Base-by-base conservation (phyloP, 176 grass and related monocot species). In the Oryza glaberrima region DNA sequence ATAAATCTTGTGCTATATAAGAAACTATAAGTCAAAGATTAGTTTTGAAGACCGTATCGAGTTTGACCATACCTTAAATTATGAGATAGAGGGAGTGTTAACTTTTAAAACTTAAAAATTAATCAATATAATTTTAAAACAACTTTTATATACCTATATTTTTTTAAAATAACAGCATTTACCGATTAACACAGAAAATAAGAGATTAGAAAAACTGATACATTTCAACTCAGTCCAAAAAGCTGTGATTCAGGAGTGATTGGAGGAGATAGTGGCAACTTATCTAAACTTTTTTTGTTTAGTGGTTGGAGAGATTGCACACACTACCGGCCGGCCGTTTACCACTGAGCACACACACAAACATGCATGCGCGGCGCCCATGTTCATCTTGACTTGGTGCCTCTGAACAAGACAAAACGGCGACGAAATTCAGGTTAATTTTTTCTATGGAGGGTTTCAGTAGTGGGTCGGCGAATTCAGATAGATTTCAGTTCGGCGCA, bases 161-260 rank as follows among this genome's bases (percentile, higher is more conserved):
- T 32, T 32, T 32, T 32, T 32, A 3, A 32, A 32, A 32, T 32
- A 32, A 32, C 30, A 32, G 30, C 30, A 3, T 3, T 32, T 32
- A 32, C 0, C 30, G 2, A 32, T 32, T 32, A 32, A 32, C 30
- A 32, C 30, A 32, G 30, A 32, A 32, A 32, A 32, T 32, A 32
- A 32, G 30, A 32, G 2, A 32, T 32, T 32, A 32, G 30, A 32
- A 32, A 3, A 32, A 32, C 30, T 32, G 30, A 32, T 32, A 32
- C 35, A 5, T 36, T 36, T 5, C 35, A 36, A 36, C 35, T 36
- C 35, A 36, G 4, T 5, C 1, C 4, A 51, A 48, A 60, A 60
- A 51, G 64, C 77, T 28, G 14, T 43, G 75, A 73, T 88, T 36
- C 38, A 75, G 85, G 92, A 88, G 92, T 86, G 94, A 97, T 94